Percentiles rank a stretch among this genome's conserved stretches.
Evolutionary conservation across 768 basidiomycete species (phyloP).

Genomic region (Jaapia argillacea): DNA sequence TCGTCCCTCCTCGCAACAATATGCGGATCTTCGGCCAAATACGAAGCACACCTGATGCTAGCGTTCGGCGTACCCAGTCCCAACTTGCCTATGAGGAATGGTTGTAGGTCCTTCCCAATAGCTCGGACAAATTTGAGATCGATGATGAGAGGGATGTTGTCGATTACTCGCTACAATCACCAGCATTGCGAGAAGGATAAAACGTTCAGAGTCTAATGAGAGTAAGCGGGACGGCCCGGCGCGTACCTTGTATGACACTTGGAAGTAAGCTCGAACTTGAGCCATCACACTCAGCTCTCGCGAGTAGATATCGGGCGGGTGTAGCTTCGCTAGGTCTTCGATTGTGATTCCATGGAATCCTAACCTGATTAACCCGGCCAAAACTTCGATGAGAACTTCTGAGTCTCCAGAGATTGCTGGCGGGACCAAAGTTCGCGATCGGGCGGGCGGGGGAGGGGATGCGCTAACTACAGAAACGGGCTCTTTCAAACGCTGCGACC

Average conservation of each 20-base stretch:
- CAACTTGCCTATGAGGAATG: constrained; percentile 15
- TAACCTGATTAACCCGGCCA: neutral
- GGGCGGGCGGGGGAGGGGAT: too few relatives aligned
- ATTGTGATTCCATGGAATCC: constrained; percentile 1
- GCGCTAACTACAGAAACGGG: too few relatives aligned
- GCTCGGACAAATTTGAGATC: constrained; percentile 15
- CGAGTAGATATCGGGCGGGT: constrained; percentile 12
- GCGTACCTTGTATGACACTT: constrained; percentile 21
- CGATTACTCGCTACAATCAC: constrained; percentile 24
- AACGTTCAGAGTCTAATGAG: neutral
- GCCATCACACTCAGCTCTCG: constrained; percentile 17
- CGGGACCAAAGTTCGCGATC: too few relatives aligned
- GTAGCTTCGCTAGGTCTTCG: constrained; percentile 10
- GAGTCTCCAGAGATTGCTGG: too few relatives aligned
- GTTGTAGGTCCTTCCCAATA: constrained; percentile 13
- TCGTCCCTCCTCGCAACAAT: constrained; percentile 15
- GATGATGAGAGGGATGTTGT: constrained; percentile 18
- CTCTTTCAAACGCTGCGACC: too few relatives aligned
- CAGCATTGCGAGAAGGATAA: too few relatives aligned
- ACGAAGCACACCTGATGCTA: constrained; percentile 11
- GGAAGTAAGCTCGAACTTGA: constrained; percentile 19
- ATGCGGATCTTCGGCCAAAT: constrained; percentile 18
- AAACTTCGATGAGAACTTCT: neutral
- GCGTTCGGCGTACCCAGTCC: constrained; percentile 11
- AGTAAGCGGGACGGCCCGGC: neutral